phyloP scores from a whole-genome alignment of 2,329 filamentous ascomycete species.

The Alternaria postmessia region DNA sequence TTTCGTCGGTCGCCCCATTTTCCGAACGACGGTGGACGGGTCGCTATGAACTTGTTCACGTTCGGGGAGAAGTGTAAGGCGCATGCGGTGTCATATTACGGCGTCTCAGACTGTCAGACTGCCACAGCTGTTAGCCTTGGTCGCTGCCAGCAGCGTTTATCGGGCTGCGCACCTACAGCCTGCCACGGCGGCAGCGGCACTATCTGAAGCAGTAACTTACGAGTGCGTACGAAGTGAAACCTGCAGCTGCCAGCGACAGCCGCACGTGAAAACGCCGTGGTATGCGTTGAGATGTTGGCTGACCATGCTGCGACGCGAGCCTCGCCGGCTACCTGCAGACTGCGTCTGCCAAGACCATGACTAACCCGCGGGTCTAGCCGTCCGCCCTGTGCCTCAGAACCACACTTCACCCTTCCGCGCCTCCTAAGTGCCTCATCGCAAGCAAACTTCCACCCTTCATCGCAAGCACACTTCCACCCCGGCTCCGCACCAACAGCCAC shows the following conservation, averaged over 20 bases:
- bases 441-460: not conserved
- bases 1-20: not conserved
- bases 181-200: not conserved
- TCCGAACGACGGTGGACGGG: not conserved
- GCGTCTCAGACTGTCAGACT: not conserved
- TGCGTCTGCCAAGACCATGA: constrained; percentile 12
- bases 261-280: too few species aligned
- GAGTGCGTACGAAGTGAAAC: not conserved
- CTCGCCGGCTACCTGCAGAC: not conserved
- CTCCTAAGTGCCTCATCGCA: constrained; percentile 5
- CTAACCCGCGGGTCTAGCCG: constrained; percentile 1
- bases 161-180: not conserved
- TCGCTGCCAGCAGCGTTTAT: not conserved
- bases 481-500: constrained; percentile 15
- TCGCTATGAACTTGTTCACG: not conserved
- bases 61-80: not conserved
- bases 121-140: not conserved
- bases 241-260: not conserved
- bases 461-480: constrained; percentile 5
- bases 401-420: not conserved
- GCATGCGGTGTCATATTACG: too few species aligned
- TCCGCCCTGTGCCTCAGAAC: not conserved
- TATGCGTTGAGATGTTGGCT: not conserved
- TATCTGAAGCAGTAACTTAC: not conserved
- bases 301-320: not conserved